A percentile compares a stretch with the other conserved stretches of the same genome.
Conservation (phyloP, 495 filamentous ascomycete species). For the Penicillium soppii region DNA sequence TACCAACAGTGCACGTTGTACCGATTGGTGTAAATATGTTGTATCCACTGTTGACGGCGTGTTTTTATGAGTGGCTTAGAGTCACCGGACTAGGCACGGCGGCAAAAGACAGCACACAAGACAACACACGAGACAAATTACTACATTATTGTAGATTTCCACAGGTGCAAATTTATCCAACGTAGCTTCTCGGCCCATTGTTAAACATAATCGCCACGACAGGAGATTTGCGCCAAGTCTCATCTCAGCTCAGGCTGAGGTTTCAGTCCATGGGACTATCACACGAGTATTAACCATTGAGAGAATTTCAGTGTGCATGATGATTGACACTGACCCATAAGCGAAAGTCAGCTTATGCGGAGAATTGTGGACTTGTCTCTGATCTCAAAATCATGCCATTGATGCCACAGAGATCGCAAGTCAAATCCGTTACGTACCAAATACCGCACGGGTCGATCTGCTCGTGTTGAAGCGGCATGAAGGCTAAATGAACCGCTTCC, state of each 20-base stretch:
- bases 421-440: conserved; percentile 3
- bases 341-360: neutral
- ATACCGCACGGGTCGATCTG: neutral
- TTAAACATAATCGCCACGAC: neutral
- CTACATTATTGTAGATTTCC: too few species aligned
- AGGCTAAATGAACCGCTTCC: conserved; percentile 15
- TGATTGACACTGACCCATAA: neutral
- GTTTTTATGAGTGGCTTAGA: neutral
- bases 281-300: neutral
- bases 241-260: neutral
- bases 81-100: neutral
- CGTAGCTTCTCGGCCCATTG: too few species aligned
- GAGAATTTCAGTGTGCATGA: neutral
- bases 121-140: neutral
- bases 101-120: neutral
- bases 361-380: neutral
- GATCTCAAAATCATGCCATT: neutral
- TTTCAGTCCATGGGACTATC: neutral
- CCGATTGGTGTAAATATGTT: too few species aligned
- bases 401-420: neutral
- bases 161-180: too few species aligned
- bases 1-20: neutral
- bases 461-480: neutral
- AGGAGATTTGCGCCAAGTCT: neutral
- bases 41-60: neutral